Evolutionary conservation across 83 land plant species (phyloP), one percentile per base, ranked within the genome.

Genomic region (Diphasiastrum complanatum): DNA sequence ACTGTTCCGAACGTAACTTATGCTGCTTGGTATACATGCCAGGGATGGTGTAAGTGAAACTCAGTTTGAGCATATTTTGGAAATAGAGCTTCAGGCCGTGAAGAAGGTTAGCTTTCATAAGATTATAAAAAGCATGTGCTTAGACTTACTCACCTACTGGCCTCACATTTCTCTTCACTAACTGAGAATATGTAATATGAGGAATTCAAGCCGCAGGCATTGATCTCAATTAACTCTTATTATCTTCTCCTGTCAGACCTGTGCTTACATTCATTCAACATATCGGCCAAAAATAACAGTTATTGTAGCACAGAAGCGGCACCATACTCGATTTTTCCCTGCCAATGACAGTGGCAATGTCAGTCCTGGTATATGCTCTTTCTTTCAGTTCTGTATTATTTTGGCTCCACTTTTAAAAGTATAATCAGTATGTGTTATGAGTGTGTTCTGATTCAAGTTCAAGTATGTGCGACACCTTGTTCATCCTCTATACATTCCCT

Each of bases 241-340:
- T 10, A 0, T 51, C 20, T 30, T 34, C 18, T 33, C 11, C 51
- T 41, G 51, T 8, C 67, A 92, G 96, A 89, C 97, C 1, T 95
- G 97, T 47, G 61, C 74, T 43, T 66, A 66, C 19, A 56, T 85
- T 1, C 79, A 84, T 22, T 60, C 37, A 19, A 67, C 38, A 0
- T 85, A 85, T 79, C 55, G 28, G 10, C 97, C 97, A 1, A 86
- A 78, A 68, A 79, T 90, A 65, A 80, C 83, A 3, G 63, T 90
- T 23, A 84, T 90, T 22, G 71, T 90, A 18, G 97, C 89, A 2
- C 97, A 90, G 72, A 90, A 86, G 63, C 81, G 86, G 26, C 97
- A 86, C 49, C 89, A 86, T 35, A 90, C 93, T 0, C 91, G 82
- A 37, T 82, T 90, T 38, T 90, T 90, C 53, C 85, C 77, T 58